Base-by-base conservation (phyloP, 805 yeast genomes). In the Sungouiozyma ichnusensis region DNA sequence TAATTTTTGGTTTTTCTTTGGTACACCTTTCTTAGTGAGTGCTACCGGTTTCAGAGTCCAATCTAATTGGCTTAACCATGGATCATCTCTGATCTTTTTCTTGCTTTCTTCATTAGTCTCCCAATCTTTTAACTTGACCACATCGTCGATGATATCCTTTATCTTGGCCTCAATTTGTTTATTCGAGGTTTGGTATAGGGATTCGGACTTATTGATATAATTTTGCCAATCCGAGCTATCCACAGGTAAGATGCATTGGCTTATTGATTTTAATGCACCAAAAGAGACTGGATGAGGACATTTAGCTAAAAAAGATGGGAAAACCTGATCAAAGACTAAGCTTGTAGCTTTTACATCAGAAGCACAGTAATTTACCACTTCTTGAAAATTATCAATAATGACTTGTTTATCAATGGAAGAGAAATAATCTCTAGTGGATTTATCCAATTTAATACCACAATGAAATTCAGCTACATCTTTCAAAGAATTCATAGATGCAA, bases 251-350 rank as follows among this genome's bases (percentile, higher is more conserved):
- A 88, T 75, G 36, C 84, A 74, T 16, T 81, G 71, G 8, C 87
- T 79, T 54, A 92, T 66, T 43, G 77, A 80, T 49, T 81, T 70
- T 36, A 92, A 65, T 2, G 95, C 96, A 1, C 92, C 88, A 65
- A 88, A 82, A 14, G 94, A 84, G 2, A 90, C 94, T 0, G 98
- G 97, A 61, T 92, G 98, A 0, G 98, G 95, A 36, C 88, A 77
- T 39, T 76, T 72, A 27, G 66, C 53, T 20, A 73, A 59, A 54
- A 85, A 92, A 31, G 66, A 64, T 1, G 95, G 96, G 27, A 79
- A 75, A 0, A 87, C 74, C 44, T 76, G 76, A 44, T 71, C 66
- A 48, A 80, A 79, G 2, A 90, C 85, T 45, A 65, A 65, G 52
- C 72, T 81, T 0, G 98, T 92, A 1, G 81, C 79, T 6, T 66